Evolutionary conservation across 768 basidiomycete species (phyloP), one percentile per base, ranked within the genome.

Genomic region (Termitomyces sp.): DNA sequence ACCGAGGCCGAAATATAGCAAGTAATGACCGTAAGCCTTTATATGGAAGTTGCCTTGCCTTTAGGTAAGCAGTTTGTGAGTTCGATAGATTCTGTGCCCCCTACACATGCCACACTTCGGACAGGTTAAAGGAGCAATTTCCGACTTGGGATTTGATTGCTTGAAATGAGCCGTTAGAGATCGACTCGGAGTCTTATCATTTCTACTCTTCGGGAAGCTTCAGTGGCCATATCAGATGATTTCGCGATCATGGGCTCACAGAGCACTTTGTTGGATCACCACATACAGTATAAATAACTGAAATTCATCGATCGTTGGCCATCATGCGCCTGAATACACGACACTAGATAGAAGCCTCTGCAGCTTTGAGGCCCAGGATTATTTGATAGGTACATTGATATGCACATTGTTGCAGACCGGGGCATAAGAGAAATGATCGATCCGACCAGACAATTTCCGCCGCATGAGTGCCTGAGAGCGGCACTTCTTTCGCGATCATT

Each of bases 11-110:
- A 15, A 58, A 32, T 50, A 43, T 55, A 48, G 55, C 56, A 53
- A 65, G 40, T 26, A 59, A 49, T 35, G 61, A 58, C 19, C 60
- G 21, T n/a, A n/a, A n/a, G 11, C n/a, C 63, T 57, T 62, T 64
- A 62, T 62, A 64, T 60, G 60, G 53, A 51, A 59, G 46, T 28
- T n/a, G 19, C 41, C 47, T 30, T 15, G 10, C 22, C n/a, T 24
- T 54, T 55, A 56, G n/a, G 40, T 58, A 58, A 59, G 50, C 47
- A 10, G 14, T 7, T 51, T 30, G 35, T 38, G 43, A 48, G 10
- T 35, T 62, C 56, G 53, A 62, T 60, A 48, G 50, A 58, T 55
- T 45, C 14, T 34, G 46, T 40, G 48, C 54, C 58, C 34, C 51
- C 54, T 50, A 46, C 43, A 41, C 54, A 57, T 35, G 50, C 50